Conservation (phyloP, 2,329 filamentous ascomycete species). For the Penicillium glabrum region DNA sequence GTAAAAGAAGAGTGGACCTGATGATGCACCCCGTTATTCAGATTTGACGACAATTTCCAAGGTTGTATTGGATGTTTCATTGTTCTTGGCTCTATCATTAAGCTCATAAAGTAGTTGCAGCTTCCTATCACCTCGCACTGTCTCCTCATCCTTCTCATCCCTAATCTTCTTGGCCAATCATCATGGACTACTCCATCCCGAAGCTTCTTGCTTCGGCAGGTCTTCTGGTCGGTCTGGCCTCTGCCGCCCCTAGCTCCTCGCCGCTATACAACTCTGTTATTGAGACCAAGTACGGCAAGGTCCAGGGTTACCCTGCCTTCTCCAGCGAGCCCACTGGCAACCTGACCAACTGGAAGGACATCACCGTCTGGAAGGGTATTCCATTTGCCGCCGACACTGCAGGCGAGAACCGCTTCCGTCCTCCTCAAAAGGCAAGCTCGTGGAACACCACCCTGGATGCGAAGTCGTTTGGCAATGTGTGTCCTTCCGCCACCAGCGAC, state of each 20-base stretch:
- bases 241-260: background rate
- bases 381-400: background rate
- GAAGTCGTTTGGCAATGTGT: background rate
- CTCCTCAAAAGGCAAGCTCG: background rate
- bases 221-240: background rate
- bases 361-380: conserved; percentile 2
- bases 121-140: background rate
- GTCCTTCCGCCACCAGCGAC: background rate
- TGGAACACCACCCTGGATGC: conserved; percentile 1
- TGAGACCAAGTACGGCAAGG: background rate
- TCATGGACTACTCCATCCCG: background rate
- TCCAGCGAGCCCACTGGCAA: background rate
- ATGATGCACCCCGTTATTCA: background rate
- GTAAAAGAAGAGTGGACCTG: background rate
- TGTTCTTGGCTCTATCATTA: background rate
- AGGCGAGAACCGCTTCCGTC: background rate
- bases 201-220: background rate
- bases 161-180: background rate
- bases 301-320: conserved; percentile 1
- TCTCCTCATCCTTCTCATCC: background rate
- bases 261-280: background rate
- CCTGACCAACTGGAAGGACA: conserved; percentile 1
- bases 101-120: background rate
- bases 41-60: background rate
- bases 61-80: background rate